Evolutionary conservation across 768 basidiomycete species (phyloP).

Genomic region (Leccinum arenicola): DNA sequence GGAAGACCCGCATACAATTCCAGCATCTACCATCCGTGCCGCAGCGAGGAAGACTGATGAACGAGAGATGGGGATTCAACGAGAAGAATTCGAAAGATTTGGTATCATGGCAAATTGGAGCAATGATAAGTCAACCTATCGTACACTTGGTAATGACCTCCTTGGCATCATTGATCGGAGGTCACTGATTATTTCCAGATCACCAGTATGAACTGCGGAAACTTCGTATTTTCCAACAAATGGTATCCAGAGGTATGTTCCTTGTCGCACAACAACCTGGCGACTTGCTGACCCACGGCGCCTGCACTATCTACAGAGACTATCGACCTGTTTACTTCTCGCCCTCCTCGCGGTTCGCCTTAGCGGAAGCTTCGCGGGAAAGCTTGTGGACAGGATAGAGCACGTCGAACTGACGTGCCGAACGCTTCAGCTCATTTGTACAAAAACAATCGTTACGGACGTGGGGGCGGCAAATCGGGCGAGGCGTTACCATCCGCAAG

Average conservation of each 20-base stretch:
- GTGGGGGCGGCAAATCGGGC: no score
- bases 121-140: conserved; percentile 59
- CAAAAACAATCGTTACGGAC: no score
- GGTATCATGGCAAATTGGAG: conserved; percentile 94
- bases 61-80: conserved; percentile 73
- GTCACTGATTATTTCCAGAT: conserved; percentile 45
- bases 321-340: conserved; percentile 94
- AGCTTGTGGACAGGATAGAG: no score
- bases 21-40: conserved; percentile 60
- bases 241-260: conserved; percentile 75
- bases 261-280: neutral
- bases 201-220: conserved; percentile 87
- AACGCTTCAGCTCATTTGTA: no score
- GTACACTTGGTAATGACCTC: conserved; percentile 67
- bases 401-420: no score
- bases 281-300: neutral
- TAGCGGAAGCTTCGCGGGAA: conserved; percentile 73
- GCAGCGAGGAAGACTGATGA: conserved; percentile 73
- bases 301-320: conserved; percentile 63
- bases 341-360: conserved; percentile 88
- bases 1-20: conserved; percentile 56
- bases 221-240: conserved; percentile 75
- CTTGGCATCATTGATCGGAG: neutral
- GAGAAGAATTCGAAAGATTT: conserved; percentile 72
- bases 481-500: no score